Conservation (phyloP, 495 filamentous ascomycete genomes). For the Letharia lupina region DNA sequence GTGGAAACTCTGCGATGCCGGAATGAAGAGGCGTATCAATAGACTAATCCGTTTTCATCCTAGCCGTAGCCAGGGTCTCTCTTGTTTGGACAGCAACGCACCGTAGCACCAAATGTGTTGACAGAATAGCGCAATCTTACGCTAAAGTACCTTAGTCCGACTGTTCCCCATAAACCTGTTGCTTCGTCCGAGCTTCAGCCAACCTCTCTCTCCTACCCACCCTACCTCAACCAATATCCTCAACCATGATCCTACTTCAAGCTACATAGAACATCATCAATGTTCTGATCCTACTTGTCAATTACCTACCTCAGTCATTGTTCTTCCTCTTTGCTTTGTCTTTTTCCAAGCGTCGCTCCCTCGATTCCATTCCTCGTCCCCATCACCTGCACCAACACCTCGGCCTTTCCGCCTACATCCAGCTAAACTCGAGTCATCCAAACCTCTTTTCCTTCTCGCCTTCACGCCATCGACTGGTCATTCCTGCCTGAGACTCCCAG, state of each 20-base stretch:
- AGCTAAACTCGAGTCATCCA: conserved; percentile 13
- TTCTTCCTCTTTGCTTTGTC: conserved; percentile 22
- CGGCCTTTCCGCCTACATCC: conserved; percentile 5
- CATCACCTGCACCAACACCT: conserved; percentile 21
- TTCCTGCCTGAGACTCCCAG: not conserved
- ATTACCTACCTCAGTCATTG: conserved; percentile 27
- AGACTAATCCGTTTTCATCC: not conserved
- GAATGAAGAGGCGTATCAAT: not conserved
- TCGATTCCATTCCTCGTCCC: conserved; percentile 26
- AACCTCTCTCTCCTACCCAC: conserved; percentile 4
- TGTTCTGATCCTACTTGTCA: conserved; percentile 29
- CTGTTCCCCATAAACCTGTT: conserved; percentile 12
- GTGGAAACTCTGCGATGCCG: conserved; percentile 8
- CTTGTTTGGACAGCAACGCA: conserved; percentile 10
- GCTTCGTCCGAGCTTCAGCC: conserved; percentile 24
- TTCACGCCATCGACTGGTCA: conserved; percentile 2
- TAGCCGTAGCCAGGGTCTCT: conserved; percentile 4
- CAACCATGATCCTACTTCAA: conserved; percentile 25
- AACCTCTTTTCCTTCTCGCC: conserved; percentile 2
- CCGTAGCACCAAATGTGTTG: not conserved
- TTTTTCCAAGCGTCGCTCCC: conserved; percentile 26
- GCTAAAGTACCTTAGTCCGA: not conserved
- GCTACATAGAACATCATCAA: conserved; percentile 17
- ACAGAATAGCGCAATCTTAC: conserved; percentile 14
- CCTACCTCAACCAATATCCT: conserved; percentile 6